Evolutionary conservation across 1,284 basidiomycete species (phyloP), one percentile per base, ranked within the genome.

Genomic region (Chalciporus sp.): DNA sequence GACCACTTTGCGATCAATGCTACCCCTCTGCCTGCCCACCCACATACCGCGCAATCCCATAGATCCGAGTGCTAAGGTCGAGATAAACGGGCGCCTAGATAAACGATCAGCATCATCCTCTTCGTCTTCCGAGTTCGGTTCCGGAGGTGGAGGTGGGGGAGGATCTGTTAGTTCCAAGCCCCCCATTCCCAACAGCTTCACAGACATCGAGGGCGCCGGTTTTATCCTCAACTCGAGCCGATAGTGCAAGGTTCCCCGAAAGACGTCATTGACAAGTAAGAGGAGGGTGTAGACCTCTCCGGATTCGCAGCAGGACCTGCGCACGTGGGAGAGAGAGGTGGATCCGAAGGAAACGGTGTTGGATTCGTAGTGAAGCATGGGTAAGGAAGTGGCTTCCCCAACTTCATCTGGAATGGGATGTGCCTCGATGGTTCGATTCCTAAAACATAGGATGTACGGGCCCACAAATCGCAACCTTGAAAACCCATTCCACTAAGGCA

Each of bases 221-320:
- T 52, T 47, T 20, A 66, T 52, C 12, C 59, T 54, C 26, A 76
- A 59, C 19, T 64, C 61, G 19, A 81, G 70, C 16, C 63, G 52
- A 57, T 76, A 84, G 53, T 78, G 76, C 60, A 77, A 83, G 20
- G 83, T 71, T 0, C 83, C 83, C 59, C 76, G 75, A 17, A 81
- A 71, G 39, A 79, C 69, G 57, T 84, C 82, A 58, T 77, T 78
- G n/a, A 76, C 76, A 47, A 84, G 72, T 55, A 81, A 68, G 16
- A 70, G 72, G 37, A 77, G 57, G 5, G 62, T 65, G 42, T 66
- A 62, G 28, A 39, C 60, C 11, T 61, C 59, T 5, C 51, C 51
- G 0, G 53, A 51, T 11, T 49, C 39, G 28, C 55, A 31, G 16
- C 28, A 41, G n/a, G 55, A 57, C n/a, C n/a, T 39, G 29, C 58